phyloP scores from a whole-genome alignment of 805 yeast species.

The Metschnikowia gelsemii region DNA sequence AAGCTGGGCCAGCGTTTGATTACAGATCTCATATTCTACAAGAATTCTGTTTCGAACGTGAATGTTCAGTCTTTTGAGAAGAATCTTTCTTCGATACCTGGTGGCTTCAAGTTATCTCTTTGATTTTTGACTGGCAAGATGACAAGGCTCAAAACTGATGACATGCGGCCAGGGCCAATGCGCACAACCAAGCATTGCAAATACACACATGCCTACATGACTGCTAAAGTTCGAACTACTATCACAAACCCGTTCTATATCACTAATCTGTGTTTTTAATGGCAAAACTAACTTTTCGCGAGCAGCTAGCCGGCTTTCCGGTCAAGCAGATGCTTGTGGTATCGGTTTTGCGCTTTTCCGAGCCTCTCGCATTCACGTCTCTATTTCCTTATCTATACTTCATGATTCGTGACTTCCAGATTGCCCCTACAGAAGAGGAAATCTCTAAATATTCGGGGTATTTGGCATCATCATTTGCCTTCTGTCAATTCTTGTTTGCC shows the following conservation, averaged over 20 bases:
- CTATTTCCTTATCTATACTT: conserved; percentile 63
- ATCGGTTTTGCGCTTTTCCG: conserved; percentile 51
- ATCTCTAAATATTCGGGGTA: conserved; percentile 63
- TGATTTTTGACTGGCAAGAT: too few relatives aligned
- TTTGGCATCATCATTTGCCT: conserved; percentile 58
- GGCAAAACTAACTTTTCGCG: conserved; percentile 32
- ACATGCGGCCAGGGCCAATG: too few relatives aligned
- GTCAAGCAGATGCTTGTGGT: conserved; percentile 45
- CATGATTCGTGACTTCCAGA: conserved; percentile 58
- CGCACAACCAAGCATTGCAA: not conserved
- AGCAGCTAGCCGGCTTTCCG: conserved; percentile 59
- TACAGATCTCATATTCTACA: too few relatives aligned
- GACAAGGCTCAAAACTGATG: too few relatives aligned
- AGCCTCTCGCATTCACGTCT: conserved; percentile 64
- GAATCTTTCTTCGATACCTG: too few relatives aligned
- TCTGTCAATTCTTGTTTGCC: conserved; percentile 56
- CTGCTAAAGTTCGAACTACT: not conserved
- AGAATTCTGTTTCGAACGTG: too few relatives aligned
- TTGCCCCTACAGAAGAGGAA: conserved; percentile 48
- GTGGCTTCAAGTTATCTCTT: too few relatives aligned
- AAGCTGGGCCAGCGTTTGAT: too few relatives aligned
- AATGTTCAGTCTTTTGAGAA: too few relatives aligned
- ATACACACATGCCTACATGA: not conserved
- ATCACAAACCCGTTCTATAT: not conserved
- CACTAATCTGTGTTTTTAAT: not conserved